Percentiles rank a stretch among this genome's conserved stretches.
phyloP scores from a whole-genome alignment of 2,329 filamentous ascomycete species.

The Epichloe gansuensis region DNA sequence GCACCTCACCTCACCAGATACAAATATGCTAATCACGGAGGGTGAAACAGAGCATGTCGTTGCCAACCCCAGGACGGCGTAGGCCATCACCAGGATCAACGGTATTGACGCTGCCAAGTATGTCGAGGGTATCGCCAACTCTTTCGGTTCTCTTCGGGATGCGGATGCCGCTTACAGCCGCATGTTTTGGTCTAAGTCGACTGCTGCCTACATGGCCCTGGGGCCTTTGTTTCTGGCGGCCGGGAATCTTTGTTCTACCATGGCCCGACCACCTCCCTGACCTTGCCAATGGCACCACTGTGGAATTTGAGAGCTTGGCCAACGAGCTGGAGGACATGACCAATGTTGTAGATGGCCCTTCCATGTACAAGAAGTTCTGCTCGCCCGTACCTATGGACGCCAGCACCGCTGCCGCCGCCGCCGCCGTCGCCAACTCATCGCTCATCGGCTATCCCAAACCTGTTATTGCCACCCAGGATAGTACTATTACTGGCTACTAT shows the following conservation, averaged over 20 bases:
- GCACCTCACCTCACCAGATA: not conserved
- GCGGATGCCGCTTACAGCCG: conserved; percentile 24
- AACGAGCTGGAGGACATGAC: conserved; percentile 17
- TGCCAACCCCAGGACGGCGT: conserved; percentile 11
- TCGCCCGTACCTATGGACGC: conserved; percentile 5
- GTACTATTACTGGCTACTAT: conserved; percentile 20
- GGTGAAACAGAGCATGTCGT: conserved; percentile 9
- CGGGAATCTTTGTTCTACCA: conserved; percentile 16
- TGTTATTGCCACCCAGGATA: conserved; percentile 14
- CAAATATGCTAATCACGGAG: not conserved
- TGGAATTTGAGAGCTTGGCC: conserved; percentile 20
- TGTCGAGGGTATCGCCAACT: conserved; percentile 11
- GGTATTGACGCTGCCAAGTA: conserved; percentile 13
- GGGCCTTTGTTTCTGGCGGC: conserved; percentile 21
- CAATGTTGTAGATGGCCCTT: conserved; percentile 19
- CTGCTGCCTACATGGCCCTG: conserved; percentile 9
- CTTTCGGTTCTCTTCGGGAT: conserved; percentile 13
- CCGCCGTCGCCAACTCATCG: not conserved
- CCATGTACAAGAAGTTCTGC: conserved; percentile 24
- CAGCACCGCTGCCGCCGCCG: not conserved
- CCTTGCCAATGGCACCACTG: conserved; percentile 23
- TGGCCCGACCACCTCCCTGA: conserved; percentile 23
- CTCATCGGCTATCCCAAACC: conserved; percentile 18
- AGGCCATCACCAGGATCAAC: conserved; percentile 16
- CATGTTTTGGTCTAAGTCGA: conserved; percentile 21